These are phyloP conservation scores for Emergomyces pasteurianus DNA, from an alignment of 2,329 filamentous ascomycete species.

Conservation along the genomic window DNA sequence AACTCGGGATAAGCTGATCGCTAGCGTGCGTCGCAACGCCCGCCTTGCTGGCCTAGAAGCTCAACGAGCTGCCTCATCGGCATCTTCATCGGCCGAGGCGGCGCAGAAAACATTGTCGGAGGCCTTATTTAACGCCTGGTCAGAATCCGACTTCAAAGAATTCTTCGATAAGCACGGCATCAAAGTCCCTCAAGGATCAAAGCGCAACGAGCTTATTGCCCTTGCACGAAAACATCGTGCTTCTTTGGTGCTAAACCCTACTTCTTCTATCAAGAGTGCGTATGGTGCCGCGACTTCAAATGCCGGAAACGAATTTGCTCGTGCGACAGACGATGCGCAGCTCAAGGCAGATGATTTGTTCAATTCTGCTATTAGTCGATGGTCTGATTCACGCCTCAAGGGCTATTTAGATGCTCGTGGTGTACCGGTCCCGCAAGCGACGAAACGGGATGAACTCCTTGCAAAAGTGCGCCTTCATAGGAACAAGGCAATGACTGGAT, in stretches of 20 bases:
- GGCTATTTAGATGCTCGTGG: conserved; percentile 66
- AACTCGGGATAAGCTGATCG: conserved; percentile 76
- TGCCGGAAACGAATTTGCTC: conserved; percentile 63
- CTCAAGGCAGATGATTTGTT: conserved; percentile 56
- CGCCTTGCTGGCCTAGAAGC: conserved; percentile 61
- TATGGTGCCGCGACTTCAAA: conserved; percentile 62
- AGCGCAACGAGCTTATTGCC: conserved; percentile 77
- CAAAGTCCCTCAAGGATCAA: conserved; percentile 81
- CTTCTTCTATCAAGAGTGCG: conserved; percentile 30
- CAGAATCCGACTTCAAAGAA: conserved; percentile 78
- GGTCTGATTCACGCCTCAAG: conserved; percentile 69
- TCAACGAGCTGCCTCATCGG: conserved; percentile 49
- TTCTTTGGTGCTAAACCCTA: conserved; percentile 33
- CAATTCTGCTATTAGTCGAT: conserved; percentile 47
- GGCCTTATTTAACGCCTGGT: conserved; percentile 78
- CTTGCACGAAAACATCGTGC: conserved; percentile 79
- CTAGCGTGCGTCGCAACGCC: conserved; percentile 80
- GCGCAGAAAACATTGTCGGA: conserved; percentile 69
- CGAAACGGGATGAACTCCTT: conserved; percentile 60
- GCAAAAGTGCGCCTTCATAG: conserved; percentile 61
- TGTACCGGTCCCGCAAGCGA: conserved; percentile 59
- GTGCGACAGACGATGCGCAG: conserved; percentile 58
- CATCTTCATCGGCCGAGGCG: conserved; percentile 52
- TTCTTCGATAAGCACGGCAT: conserved; percentile 88
- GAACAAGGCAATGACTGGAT: conserved; percentile 57